phyloP scores from a whole-genome alignment of 225 moss, liverwort and hornwort genomes.

The Anthoceros angustus region DNA sequence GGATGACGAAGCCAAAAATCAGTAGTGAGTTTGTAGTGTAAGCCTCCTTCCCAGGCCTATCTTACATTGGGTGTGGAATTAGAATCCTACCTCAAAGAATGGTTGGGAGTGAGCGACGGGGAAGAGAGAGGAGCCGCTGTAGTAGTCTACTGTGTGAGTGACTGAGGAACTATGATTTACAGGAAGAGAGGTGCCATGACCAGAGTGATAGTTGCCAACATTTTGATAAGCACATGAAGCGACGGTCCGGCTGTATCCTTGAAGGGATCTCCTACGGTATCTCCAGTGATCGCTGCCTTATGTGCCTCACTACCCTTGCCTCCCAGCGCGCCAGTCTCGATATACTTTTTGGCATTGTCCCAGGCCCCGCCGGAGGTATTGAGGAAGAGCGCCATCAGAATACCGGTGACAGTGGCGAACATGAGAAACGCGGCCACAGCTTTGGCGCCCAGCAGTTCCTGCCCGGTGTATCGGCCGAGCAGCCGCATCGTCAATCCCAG shows the following conservation, averaged over 20 bases:
- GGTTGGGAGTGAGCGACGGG: too few species aligned
- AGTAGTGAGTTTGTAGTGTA: too few species aligned
- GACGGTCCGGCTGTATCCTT: constrained; percentile 57
- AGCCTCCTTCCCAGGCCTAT: too few species aligned
- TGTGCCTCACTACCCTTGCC: constrained; percentile 98
- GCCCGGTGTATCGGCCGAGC: constrained; percentile 67
- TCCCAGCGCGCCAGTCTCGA: constrained; percentile 88
- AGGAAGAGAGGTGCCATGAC: constrained; percentile 48
- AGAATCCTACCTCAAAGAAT: too few species aligned
- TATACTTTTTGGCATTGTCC: constrained; percentile 97
- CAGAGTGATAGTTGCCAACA: constrained; percentile 49
- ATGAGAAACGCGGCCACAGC: constrained; percentile 97
- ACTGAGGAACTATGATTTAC: too few species aligned
- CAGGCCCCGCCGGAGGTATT: constrained; percentile 95
- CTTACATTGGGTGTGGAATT: too few species aligned
- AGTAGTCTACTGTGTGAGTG: too few species aligned
- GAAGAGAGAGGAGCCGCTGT: too few species aligned
- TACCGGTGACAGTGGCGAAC: constrained; percentile 92
- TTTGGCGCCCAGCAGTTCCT: constrained; percentile 75
- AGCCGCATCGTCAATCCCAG: constrained; percentile 26
- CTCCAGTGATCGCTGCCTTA: constrained; percentile 53
- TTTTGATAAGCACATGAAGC: constrained; percentile 51
- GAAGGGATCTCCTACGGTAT: constrained; percentile 55
- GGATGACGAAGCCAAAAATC: too few species aligned
- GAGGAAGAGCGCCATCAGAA: constrained; percentile 93